Percentiles rank a stretch among this genome's conserved stretches.
Conservation (phyloP, 495 filamentous ascomycete genomes). For the Lentithecium fluviatile region DNA sequence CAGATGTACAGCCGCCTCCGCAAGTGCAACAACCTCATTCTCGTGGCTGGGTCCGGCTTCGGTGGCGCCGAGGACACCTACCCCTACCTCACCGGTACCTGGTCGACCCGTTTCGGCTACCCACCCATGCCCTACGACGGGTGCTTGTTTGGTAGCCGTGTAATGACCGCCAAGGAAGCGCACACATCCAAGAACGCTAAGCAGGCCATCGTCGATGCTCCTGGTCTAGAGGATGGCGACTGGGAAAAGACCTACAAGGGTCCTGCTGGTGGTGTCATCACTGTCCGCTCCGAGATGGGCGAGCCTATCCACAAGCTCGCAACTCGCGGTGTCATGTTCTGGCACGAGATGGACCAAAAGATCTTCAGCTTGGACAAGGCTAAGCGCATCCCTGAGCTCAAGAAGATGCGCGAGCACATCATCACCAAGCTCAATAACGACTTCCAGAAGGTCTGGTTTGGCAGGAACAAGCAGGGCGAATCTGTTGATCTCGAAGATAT, state of each 20-base stretch:
- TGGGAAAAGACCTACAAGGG: slow-evolving; percentile 99
- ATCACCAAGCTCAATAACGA: slow-evolving; percentile 97
- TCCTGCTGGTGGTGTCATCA: slow-evolving; percentile 87
- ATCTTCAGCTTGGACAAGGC: slow-evolving; percentile 96
- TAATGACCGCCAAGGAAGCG: slow-evolving; percentile 94
- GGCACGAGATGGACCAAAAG: slow-evolving; percentile 97
- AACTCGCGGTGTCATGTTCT: slow-evolving; percentile 89
- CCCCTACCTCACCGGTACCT: slow-evolving; percentile 84
- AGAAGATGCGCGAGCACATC: slow-evolving; percentile 90
- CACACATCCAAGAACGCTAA: slow-evolving; percentile 92
- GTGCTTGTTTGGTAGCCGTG: slow-evolving; percentile 82
- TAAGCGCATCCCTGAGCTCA: slow-evolving; percentile 86
- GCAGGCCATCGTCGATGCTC: slow-evolving; percentile 88
- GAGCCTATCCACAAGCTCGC: slow-evolving; percentile 98
- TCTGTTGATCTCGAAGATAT: slow-evolving; percentile 95
- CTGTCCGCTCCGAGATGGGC: slow-evolving; percentile 98
- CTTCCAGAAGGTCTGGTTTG: slow-evolving; percentile 99
- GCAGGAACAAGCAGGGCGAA: slow-evolving; percentile 76
- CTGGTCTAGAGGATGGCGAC: slow-evolving; percentile 79
- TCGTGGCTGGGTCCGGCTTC: slow-evolving; percentile 89
- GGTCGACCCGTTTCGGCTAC: slow-evolving; percentile 82
- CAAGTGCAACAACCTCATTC: slow-evolving; percentile 77
- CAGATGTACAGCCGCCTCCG: slow-evolving; percentile 85
- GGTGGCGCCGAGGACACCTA: slow-evolving; percentile 90
- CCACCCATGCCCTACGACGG: slow-evolving; percentile 94